A percentile compares a stretch with the other conserved stretches of the same genome.
Conservation (phyloP, 1,284 basidiomycete genomes). For the Wolfiporia cocos region DNA sequence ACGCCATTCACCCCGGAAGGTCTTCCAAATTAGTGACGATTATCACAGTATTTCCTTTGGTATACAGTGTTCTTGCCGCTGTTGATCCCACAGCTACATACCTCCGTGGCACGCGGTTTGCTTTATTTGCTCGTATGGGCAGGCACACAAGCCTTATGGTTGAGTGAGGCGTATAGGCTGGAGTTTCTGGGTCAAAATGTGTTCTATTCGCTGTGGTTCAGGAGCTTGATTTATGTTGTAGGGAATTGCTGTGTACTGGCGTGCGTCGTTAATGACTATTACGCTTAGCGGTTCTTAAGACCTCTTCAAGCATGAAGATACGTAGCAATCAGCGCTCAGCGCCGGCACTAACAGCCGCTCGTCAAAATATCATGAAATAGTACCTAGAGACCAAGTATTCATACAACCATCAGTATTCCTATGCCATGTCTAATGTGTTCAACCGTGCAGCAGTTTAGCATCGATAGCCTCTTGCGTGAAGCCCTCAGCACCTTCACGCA, state of each 20-base stretch:
- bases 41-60: conserved; percentile 91
- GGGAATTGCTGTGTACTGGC: conserved; percentile 76
- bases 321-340: too few species aligned
- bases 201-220: conserved; percentile 71
- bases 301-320: too few species aligned
- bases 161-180: conserved; percentile 80
- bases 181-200: conserved; percentile 80
- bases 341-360: too few species aligned
- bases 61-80: conserved; percentile 90
- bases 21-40: neutral
- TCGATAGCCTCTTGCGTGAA: conserved; percentile 72
- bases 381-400: too few species aligned
- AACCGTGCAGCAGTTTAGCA: conserved; percentile 43
- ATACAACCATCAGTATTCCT: too few species aligned
- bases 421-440: too few species aligned
- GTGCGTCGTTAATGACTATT: too few species aligned
- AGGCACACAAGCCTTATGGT: conserved; percentile 78
- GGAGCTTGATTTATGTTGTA: conserved; percentile 69
- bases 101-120: conserved; percentile 40
- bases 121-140: conserved; percentile 63
- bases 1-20: neutral
- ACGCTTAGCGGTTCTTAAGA: too few species aligned
- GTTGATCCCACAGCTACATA: conserved; percentile 59
- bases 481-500: conserved; percentile 75
- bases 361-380: too few species aligned